Evolutionary conservation across 2,329 filamentous ascomycete genomes (phyloP).

Genomic region (Ustulina deusta): DNA sequence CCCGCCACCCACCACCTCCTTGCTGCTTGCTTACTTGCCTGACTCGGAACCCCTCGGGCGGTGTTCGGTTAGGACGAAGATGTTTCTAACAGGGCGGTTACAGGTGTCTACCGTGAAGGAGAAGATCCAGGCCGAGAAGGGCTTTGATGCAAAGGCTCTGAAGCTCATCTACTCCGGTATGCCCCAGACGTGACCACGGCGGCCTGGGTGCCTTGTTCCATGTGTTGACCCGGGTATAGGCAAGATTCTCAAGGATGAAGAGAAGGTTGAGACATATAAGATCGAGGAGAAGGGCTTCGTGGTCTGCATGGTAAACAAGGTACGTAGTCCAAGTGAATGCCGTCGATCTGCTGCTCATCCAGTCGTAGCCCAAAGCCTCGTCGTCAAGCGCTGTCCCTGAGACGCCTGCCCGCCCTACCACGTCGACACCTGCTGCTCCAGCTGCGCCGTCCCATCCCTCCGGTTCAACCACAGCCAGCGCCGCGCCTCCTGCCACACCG

Average conservation of each 20-base stretch:
- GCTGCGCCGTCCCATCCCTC: constrained; percentile 61
- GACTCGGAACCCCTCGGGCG: constrained; percentile 13
- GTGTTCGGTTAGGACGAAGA: constrained; percentile 14
- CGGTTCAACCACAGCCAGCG: constrained; percentile 55
- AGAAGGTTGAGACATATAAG: constrained; percentile 95
- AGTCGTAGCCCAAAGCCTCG: constrained; percentile 77
- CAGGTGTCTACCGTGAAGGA: constrained; percentile 92
- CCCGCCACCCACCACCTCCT: constrained; percentile 14
- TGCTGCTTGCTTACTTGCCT: constrained; percentile 13
- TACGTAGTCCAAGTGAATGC: constrained; percentile 56
- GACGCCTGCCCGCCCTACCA: constrained; percentile 69
- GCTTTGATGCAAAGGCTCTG: constrained; percentile 89
- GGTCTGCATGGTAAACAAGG: constrained; percentile 98
- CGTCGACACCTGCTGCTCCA: constrained; percentile 64
- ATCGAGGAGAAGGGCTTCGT: constrained; percentile 99
- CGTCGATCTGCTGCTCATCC: constrained; percentile 21
- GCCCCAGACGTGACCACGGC: constrained; percentile 46
- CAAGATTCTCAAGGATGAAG: constrained; percentile 98
- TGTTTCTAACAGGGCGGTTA: constrained; percentile 41
- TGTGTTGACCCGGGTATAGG: constrained; percentile 66
- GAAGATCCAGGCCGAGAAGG: constrained; percentile 91
- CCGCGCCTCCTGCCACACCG: constrained; percentile 65
- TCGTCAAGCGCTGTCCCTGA: constrained; percentile 71
- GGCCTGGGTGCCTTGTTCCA: neutral
- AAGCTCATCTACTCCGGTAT: constrained; percentile 98